Percentiles rank a stretch among this genome's conserved stretches.
Conservation (phyloP, 139 green algal genomes). For the Yamagishiella unicocca region DNA sequence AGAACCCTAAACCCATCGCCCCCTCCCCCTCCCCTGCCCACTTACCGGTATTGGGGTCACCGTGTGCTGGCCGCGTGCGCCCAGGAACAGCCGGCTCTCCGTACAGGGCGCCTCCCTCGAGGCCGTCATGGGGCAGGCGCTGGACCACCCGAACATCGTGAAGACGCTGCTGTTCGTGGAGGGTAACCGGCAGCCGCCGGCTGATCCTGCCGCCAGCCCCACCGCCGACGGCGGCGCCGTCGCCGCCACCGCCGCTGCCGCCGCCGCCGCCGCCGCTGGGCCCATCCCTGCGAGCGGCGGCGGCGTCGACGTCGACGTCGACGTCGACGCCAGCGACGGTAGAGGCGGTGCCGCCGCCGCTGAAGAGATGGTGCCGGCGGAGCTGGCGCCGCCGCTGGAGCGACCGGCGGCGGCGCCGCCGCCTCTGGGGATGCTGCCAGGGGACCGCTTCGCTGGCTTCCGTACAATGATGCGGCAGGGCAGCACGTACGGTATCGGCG, state of each 20-base stretch:
- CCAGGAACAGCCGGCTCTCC: slow-evolving; percentile 14
- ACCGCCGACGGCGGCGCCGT: not conserved
- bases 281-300: not conserved
- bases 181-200: not conserved
- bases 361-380: not conserved
- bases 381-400: not conserved
- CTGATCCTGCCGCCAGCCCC: not conserved
- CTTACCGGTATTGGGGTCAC: too few species aligned
- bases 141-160: slow-evolving; percentile 42
- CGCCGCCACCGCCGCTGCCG: not conserved
- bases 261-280: not conserved
- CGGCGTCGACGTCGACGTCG: not conserved
- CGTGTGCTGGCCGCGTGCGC: too few species aligned
- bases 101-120: slow-evolving; percentile 27
- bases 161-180: slow-evolving; percentile 36
- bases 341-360: not conserved
- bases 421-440: not conserved
- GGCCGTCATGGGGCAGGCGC: slow-evolving; percentile 31
- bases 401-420: not conserved
- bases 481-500: not conserved
- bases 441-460: slow-evolving; percentile 32
- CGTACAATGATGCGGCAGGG: slow-evolving; percentile 6
- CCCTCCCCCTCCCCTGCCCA: too few species aligned
- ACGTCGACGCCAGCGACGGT: too few species aligned
- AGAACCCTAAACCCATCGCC: too few species aligned